phyloP scores from a whole-genome alignment of 202 grass and related monocot species.

The Saccharum hybrid region DNA sequence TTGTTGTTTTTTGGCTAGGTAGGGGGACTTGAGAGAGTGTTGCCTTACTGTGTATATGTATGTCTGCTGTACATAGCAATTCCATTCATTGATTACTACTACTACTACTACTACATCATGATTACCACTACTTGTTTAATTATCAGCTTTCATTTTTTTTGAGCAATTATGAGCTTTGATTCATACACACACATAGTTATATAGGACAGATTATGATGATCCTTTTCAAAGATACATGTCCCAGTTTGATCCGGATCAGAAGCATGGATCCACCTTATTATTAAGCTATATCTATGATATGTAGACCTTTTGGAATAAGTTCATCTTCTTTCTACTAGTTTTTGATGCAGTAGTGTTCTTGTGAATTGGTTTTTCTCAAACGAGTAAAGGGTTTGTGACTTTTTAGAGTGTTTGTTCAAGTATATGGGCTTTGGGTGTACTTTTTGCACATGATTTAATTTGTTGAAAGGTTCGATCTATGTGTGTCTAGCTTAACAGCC shows the following conservation, averaged over 20 bases:
- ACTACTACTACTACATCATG: background rate
- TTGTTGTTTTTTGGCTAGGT: background rate
- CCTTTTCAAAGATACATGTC: background rate
- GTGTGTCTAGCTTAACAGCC: too few species aligned
- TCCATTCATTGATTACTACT: conserved; percentile 13
- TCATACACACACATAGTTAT: too few species aligned
- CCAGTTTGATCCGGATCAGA: background rate
- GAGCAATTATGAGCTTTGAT: too few species aligned
- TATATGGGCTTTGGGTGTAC: too few species aligned
- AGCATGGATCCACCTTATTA: background rate
- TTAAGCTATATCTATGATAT: background rate
- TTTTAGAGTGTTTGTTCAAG: too few species aligned
- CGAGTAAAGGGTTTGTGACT: too few species aligned
- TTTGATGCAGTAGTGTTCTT: background rate
- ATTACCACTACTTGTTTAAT: background rate
- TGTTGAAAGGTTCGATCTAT: too few species aligned
- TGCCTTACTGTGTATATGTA: background rate
- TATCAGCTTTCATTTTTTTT: background rate
- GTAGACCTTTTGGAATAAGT: background rate
- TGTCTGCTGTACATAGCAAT: conserved; percentile 27
- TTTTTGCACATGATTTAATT: too few species aligned
- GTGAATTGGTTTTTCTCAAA: too few species aligned
- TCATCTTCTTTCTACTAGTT: too few species aligned
- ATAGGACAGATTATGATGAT: background rate
- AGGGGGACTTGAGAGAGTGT: background rate